A percentile compares a stretch with the other conserved stretches of the same genome.
These are phyloP conservation scores for Biscogniauxia mediterranea DNA, from an alignment of 2,329 filamentous ascomycete species.

Conservation along the genomic window DNA sequence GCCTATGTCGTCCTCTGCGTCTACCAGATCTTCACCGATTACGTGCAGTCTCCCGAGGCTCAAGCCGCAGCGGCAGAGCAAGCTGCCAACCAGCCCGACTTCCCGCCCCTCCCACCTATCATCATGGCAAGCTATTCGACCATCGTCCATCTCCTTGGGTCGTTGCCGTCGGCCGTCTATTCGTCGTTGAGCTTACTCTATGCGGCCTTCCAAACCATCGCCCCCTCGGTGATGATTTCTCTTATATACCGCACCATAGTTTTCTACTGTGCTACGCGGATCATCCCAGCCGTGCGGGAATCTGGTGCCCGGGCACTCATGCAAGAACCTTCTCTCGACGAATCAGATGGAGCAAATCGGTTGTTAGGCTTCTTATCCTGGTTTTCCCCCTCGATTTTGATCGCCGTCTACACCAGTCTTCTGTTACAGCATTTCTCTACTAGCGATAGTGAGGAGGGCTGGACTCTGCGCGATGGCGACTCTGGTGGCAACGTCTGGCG, in stretches of 20 bases:
- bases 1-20: constrained; percentile 98
- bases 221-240: constrained; percentile 92
- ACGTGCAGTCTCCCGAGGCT: constrained; percentile 73
- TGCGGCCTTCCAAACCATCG: constrained; percentile 92
- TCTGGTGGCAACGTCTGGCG: constrained; percentile 84
- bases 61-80: constrained; percentile 51
- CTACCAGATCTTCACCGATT: constrained; percentile 99
- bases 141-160: constrained; percentile 77
- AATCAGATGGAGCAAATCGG: constrained; percentile 77
- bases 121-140: constrained; percentile 99
- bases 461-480: constrained; percentile 81
- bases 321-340: constrained; percentile 81
- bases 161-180: constrained; percentile 78
- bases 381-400: constrained; percentile 92
- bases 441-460: constrained; percentile 68
- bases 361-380: constrained; percentile 83
- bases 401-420: constrained; percentile 93
- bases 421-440: constrained; percentile 93
- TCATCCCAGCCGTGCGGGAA: constrained; percentile 90
- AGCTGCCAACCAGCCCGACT: constrained; percentile 68
- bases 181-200: constrained; percentile 83
- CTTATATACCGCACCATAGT: constrained; percentile 91
- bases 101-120: constrained; percentile 92
- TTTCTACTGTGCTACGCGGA: constrained; percentile 91
- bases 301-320: constrained; percentile 79